A percentile compares a stretch with the other conserved stretches of the same genome.
These are phyloP conservation scores for Viola odorata DNA, from an alignment of 345 rosid species.

Conservation along the genomic window DNA sequence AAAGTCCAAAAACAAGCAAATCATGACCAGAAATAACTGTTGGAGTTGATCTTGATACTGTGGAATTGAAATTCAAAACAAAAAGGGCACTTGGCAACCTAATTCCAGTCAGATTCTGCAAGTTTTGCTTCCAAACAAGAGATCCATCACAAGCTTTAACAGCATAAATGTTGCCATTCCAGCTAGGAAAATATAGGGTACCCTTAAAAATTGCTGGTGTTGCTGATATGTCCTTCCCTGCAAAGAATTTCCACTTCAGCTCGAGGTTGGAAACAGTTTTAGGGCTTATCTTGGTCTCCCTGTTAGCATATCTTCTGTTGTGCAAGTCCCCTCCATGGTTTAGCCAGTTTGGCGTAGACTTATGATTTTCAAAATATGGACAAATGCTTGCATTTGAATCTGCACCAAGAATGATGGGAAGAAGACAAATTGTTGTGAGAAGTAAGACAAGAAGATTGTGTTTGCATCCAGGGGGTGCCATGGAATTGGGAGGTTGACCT, in stretches of 20 bases:
- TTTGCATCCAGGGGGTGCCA: neutral
- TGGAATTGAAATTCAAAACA: slow-evolving; percentile 2
- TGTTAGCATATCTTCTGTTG: slow-evolving; percentile 24
- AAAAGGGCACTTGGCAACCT: neutral
- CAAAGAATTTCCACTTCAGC: slow-evolving; percentile 23
- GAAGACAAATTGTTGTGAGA: neutral
- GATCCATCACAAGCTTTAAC: slow-evolving; percentile 23
- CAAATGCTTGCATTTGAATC: neutral
- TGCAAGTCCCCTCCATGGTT: slow-evolving; percentile 29
- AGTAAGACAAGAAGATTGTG: neutral
- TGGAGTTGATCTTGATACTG: slow-evolving; percentile 23
- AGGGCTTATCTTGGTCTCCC: slow-evolving; percentile 15
- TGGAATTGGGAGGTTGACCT: neutral
- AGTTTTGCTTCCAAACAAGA: slow-evolving; percentile 20
- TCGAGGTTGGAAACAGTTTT: slow-evolving; percentile 12
- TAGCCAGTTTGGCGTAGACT: slow-evolving; percentile 19
- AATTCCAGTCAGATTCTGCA: slow-evolving; percentile 14
- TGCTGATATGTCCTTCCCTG: slow-evolving; percentile 21
- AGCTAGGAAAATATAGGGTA: slow-evolving; percentile 29
- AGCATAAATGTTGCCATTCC: slow-evolving; percentile 27
- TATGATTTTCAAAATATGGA: neutral
- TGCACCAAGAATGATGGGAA: neutral
- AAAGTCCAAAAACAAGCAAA: slow-evolving; percentile 16
- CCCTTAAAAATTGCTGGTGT: slow-evolving; percentile 27
- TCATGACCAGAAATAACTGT: slow-evolving; percentile 18